Evolutionary conservation across 345 rosid species (phyloP).

Genomic region (Turritis glabra): DNA sequence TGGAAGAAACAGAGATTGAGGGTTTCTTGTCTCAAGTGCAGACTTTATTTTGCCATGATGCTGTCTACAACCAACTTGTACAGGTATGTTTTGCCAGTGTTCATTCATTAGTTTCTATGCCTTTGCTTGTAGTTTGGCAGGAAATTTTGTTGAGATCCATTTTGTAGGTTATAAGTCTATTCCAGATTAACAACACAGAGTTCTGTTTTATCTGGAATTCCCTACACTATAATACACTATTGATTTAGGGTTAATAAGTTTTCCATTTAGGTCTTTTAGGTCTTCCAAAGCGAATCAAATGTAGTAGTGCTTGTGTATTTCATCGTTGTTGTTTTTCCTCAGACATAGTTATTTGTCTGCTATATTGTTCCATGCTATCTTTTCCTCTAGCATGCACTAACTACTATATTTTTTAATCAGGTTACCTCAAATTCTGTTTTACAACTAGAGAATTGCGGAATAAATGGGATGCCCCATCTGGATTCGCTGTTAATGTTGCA

Average conservation of each 20-base stretch:
- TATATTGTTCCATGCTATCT: background rate
- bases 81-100: constrained; percentile 54
- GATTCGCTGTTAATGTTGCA: constrained; percentile 84
- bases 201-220: background rate
- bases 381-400: constrained; percentile 1
- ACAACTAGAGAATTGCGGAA: constrained; percentile 63
- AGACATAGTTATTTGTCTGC: background rate
- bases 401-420: constrained; percentile 44
- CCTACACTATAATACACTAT: background rate
- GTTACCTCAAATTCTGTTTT: constrained; percentile 89
- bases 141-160: background rate
- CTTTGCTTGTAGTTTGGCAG: background rate
- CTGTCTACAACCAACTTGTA: constrained; percentile 84
- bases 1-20: constrained; percentile 97
- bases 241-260: background rate
- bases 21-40: constrained; percentile 88
- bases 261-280: background rate
- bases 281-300: constrained; percentile 1
- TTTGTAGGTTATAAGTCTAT: background rate
- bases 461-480: constrained; percentile 82
- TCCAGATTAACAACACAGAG: background rate
- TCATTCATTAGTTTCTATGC: constrained; percentile 2
- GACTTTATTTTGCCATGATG: constrained; percentile 94
- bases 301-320: background rate
- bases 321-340: background rate